Base-by-base conservation (phyloP, 495 filamentous ascomycete species). In the Penicillium longicatenatum region DNA sequence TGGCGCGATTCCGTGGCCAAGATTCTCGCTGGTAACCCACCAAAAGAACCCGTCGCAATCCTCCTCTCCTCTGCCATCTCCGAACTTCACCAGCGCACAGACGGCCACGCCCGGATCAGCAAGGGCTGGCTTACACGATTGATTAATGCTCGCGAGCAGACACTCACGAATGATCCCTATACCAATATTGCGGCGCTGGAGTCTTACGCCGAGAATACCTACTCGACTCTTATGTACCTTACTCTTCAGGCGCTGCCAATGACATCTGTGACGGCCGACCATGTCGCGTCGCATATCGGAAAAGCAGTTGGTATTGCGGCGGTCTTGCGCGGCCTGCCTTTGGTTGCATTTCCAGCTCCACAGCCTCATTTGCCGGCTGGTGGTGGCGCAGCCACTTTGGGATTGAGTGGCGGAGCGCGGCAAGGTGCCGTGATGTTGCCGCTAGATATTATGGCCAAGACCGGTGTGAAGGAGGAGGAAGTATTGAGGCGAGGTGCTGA, bases 261-360 rank as follows among this genome's bases (percentile, higher is more conserved):
- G 66, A 79, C 84, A 8, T 93, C 88, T 16, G 77, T 96, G 37
- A 87, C 90, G n/a, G 84, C 90, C 39, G 94, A 98, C 63, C 94
- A 98, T 75, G 73, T 98, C 12, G 92, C 93, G 10, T 91, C 87
- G 20, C 94, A 98, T 72, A 89, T 98, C 42, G 94, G 94, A 17
- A 98, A 98, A 69, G 91, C 94, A 0, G 87, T 83, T 8, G 94
- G 94, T 2, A 97, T 98, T 45, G 83, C 84, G 4, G 90, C 93
- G 2, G 82, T 95, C 4, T 72, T 98, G 16, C 82, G 92, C 10
- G 93, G 94, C 0, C 72, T 97, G 50, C 92, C 93, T 16, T 67
- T 97, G 14, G 79, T 97, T 24, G 92, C 92, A 0, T 91, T 93
- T 46, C 89, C 90, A 39, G 77, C 82, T 6, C 83, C 85, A n/a